Evolutionary conservation across 176 grass and related monocot genomes (phyloP).

Genomic region (Hsuehochloa calcarea): DNA sequence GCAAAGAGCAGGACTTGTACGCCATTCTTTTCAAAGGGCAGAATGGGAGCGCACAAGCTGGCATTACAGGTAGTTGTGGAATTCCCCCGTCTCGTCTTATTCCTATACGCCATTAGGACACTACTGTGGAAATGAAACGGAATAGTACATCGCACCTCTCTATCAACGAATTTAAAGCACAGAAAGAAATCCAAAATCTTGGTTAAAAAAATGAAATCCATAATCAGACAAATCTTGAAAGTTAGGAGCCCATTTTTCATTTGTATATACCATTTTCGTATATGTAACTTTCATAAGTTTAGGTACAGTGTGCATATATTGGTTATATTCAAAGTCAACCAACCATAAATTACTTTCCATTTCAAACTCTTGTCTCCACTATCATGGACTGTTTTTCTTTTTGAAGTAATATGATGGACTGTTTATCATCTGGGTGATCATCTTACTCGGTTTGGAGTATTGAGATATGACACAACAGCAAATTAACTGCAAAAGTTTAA

Average conservation of each 20-base stretch:
- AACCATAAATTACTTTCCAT: background rate
- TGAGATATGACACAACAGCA: background rate
- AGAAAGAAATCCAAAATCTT: background rate
- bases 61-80: slow-evolving; percentile 38
- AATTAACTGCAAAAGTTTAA: slow-evolving; percentile 12
- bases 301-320: background rate
- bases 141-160: background rate
- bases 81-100: background rate
- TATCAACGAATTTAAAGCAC: background rate
- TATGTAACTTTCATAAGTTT: background rate
- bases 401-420: background rate
- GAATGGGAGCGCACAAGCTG: slow-evolving; percentile 35
- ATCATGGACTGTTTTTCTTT: background rate
- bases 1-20: slow-evolving; percentile 51
- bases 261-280: slow-evolving; percentile 4
- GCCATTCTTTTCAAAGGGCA: slow-evolving; percentile 48
- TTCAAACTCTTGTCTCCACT: background rate
- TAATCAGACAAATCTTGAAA: background rate
- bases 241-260: background rate
- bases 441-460: slow-evolving; percentile 26
- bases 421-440: background rate
- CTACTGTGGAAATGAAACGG: background rate
- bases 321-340: background rate
- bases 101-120: background rate
- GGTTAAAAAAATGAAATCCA: background rate